Evolutionary conservation across 2,329 filamentous ascomycete species (phyloP), one percentile per base, ranked within the genome.

Genomic region (Aspergillus quadrilineatus): DNA sequence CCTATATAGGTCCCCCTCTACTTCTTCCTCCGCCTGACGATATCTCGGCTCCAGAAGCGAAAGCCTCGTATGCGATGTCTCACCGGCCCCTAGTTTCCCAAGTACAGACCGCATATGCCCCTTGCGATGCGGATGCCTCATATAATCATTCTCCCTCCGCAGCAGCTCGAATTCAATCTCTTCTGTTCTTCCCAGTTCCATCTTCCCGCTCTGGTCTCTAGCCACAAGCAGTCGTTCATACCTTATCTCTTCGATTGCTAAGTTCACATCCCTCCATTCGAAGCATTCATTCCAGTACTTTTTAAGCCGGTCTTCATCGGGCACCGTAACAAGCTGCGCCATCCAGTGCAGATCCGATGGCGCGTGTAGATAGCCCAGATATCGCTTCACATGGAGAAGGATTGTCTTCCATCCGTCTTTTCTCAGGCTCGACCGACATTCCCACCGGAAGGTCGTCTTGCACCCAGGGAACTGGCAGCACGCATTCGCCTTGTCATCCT

Each of bases 241-340:
- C 17, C 42, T 34, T 29, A 17, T 34, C 37, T 56, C 54, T 34
- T 56, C 54, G 17, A 56, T 56, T 17, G 43, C 54, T 42, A 52
- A 42, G 36, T 56, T 52, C n/a, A 48, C 54, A n/a, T 47, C 43
- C 26, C 46, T 56, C 54, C 54, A 56, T 14, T 42, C 32, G 14
- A 28, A 29, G 7, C 54, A 51, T 14, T 51, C 34, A 3, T 32
- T 39, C 54, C 30, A 46, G 26, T 56, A 41, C 22, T 12, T 15
- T 8, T 28, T 36, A 1, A 56, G 28, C n/a, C 17, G 34, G 5
- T 12, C n/a, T 10, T 47, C 39, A 48, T 39, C 37, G 14, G 34
- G 8, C n/a, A 56, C 39, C 5, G 26, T 26, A 10, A 45, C 42
- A 4, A 32, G 7, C 54, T 56, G 54, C 10, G 48, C 48, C 42